Evolutionary conservation across 139 green algal species (phyloP), one percentile per base, ranked within the genome.

Genomic region (Haematococcus sp.): DNA sequence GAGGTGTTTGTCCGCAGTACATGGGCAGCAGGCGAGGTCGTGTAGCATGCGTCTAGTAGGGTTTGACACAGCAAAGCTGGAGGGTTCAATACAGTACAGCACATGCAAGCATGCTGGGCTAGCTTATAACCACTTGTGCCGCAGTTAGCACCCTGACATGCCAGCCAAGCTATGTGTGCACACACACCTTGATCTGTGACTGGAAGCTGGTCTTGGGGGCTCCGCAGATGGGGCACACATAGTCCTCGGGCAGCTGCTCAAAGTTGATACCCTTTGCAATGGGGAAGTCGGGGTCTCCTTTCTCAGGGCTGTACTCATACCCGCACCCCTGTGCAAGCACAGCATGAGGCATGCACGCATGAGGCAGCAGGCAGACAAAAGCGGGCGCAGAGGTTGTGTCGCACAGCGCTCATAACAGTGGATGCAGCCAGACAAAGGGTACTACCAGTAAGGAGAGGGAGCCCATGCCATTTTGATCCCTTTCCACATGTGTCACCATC

Each of bases 251-350:
- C 30, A 98, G 73, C 0, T 94, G 77, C 87, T 90, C 46, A 63
- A 97, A 98, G 3, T 71, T 64, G 2, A 85, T 87, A 40, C 93
- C 93, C 49, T 69, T 81, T 0, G 93, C 43, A 3, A 97, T 81
- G 0, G 93, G 93, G 80, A 96, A 98, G 44, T 98, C 93, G 16
- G 88, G 85, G 76, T 98, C 93, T 13, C 93, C 93, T 59, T 91
- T 89, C 44, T 84, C 83, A 13, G 89, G 87, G 15, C 66, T 71
- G 80, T 98, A 98, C 65, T 90, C 77, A 74, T 95, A 98, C n/a
- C 91, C 77, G 69, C 83, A 86, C 2, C 72, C 63, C 63, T 68
- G 61, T 17, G 19, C 5, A 65, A 34, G 58, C 17, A 35, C 34
- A 43, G 34, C 5, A n/a, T 35, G 52, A 61, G 11, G 52, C 52